Conservation (phyloP, 2,329 filamentous ascomycete species). For the Fusarium goolgardi region DNA sequence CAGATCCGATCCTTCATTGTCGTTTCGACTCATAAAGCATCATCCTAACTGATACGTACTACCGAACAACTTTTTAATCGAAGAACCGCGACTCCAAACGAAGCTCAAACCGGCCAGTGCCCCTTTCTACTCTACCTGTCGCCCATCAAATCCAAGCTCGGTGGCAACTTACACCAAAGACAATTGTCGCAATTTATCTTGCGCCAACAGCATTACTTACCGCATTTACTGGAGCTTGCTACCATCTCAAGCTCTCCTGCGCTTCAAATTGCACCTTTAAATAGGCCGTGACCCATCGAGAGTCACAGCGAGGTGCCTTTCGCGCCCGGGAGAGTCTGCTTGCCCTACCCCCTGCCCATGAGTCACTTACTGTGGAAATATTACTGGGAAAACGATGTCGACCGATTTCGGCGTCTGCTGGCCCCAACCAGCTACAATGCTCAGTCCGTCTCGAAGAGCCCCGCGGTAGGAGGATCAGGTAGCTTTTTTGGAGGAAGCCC, state of each 20-base stretch:
- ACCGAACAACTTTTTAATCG: background rate
- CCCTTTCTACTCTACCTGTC: slow-evolving; percentile 21
- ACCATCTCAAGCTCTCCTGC: slow-evolving; percentile 46
- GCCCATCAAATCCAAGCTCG: slow-evolving; percentile 23
- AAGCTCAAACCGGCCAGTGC: slow-evolving; percentile 11
- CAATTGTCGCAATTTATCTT: slow-evolving; percentile 27
- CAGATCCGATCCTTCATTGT: slow-evolving; percentile 20
- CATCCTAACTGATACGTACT: background rate
- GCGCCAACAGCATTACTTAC: slow-evolving; percentile 13
- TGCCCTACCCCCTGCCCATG: slow-evolving; percentile 68
- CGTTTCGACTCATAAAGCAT: background rate
- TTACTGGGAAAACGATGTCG: slow-evolving; percentile 98
- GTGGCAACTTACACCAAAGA: slow-evolving; percentile 43
- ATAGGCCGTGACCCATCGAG: slow-evolving; percentile 86
- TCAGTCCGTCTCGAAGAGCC: slow-evolving; percentile 66
- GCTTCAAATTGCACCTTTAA: slow-evolving; percentile 77
- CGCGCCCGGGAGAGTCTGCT: slow-evolving; percentile 58
- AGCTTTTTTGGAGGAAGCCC: slow-evolving; percentile 54
- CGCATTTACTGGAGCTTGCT: slow-evolving; percentile 7
- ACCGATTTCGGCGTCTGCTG: slow-evolving; percentile 90
- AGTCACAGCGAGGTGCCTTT: slow-evolving; percentile 88
- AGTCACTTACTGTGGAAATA: slow-evolving; percentile 97
- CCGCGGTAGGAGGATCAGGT: slow-evolving; percentile 55
- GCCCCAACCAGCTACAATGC: slow-evolving; percentile 73
- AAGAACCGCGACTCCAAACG: background rate